A percentile compares a stretch with the other conserved stretches of the same genome.
phyloP scores from a whole-genome alignment of 2,329 filamentous ascomycete genomes.

The Gnomoniopsis sp. region DNA sequence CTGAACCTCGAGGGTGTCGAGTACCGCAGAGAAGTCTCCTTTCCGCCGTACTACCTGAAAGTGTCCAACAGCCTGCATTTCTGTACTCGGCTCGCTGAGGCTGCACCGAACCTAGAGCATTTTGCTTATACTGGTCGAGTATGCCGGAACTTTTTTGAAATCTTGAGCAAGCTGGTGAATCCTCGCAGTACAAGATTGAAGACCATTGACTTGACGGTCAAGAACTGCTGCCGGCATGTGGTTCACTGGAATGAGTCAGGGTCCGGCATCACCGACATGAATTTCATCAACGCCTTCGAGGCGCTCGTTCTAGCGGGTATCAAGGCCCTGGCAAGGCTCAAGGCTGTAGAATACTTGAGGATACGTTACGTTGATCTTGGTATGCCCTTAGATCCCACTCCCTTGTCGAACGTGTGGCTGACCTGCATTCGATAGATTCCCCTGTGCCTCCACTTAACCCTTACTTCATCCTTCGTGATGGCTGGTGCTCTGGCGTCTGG shows the following conservation, averaged over 20 bases:
- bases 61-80: conserved; percentile 59
- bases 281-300: conserved; percentile 71
- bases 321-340: conserved; percentile 55
- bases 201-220: conserved; percentile 68
- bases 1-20: conserved; percentile 66
- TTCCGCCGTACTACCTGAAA: conserved; percentile 59
- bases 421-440: conserved; percentile 48
- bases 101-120: conserved; percentile 61
- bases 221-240: conserved; percentile 65
- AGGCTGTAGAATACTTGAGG: conserved; percentile 59
- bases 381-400: conserved; percentile 28
- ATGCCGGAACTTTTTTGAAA: conserved; percentile 66
- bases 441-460: conserved; percentile 69
- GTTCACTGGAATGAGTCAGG: conserved; percentile 58
- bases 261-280: conserved; percentile 67
- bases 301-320: conserved; percentile 63
- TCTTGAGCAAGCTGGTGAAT: conserved; percentile 48
- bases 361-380: conserved; percentile 73
- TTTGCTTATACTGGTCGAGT: conserved; percentile 70
- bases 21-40: conserved; percentile 61
- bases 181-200: conserved; percentile 51
- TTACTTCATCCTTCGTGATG: conserved; percentile 62
- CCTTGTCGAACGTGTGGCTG: neutral
- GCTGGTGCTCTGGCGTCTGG: conserved; percentile 67
- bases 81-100: conserved; percentile 59